phyloP scores from a whole-genome alignment of 163 green algal species.

The Chlamydomonas reinhardtii region DNA sequence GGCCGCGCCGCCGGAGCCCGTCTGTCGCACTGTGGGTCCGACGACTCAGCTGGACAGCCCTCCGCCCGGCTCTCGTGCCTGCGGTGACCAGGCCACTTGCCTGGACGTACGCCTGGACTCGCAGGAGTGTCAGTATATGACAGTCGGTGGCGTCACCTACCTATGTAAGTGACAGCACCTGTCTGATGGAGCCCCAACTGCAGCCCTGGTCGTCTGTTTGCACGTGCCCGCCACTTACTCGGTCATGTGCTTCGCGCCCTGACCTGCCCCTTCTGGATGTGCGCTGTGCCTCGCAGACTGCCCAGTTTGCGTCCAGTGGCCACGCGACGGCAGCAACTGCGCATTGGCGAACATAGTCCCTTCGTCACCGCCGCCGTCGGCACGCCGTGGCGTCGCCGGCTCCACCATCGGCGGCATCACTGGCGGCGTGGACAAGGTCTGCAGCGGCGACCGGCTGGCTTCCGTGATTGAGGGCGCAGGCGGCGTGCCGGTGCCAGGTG shows the following conservation, averaged over 20 bases:
- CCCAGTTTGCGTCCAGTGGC: background rate
- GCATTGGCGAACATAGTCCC: background rate
- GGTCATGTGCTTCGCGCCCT: too few relatives aligned
- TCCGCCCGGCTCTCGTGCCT: background rate
- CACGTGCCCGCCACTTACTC: too few relatives aligned
- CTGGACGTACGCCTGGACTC: background rate
- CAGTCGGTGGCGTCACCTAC: too few relatives aligned
- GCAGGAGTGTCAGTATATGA: too few relatives aligned
- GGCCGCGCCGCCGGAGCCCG: too few relatives aligned
- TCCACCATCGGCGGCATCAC: background rate
- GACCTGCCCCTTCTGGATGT: too few relatives aligned
- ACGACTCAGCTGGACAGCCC: background rate
- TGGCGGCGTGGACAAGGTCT: background rate
- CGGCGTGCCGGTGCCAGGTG: background rate
- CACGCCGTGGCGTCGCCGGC: background rate
- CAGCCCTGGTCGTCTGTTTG: too few relatives aligned
- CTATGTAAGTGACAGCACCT: too few relatives aligned
- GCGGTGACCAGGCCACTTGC: conserved; percentile 4
- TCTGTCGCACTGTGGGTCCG: background rate
- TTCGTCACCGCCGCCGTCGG: background rate
- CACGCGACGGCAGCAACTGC: background rate
- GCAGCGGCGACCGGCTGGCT: background rate
- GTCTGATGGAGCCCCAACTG: too few relatives aligned
- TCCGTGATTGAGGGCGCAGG: background rate
- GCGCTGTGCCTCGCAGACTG: background rate